phyloP scores from a whole-genome alignment of 2,329 filamentous ascomycete genomes.

The Immersiporthe knoxdaviesiana region DNA sequence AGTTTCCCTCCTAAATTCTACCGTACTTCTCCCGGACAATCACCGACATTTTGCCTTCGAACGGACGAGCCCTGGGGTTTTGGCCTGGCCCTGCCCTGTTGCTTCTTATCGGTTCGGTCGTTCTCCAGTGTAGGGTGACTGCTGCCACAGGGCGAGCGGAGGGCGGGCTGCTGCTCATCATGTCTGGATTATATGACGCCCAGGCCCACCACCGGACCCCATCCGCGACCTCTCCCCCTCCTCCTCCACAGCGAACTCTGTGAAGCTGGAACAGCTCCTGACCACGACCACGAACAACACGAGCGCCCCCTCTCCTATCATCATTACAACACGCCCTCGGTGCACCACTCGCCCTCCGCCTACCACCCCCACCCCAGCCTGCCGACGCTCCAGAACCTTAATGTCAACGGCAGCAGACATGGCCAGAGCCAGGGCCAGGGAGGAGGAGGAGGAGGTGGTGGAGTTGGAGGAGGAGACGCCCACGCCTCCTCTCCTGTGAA shows the following conservation, averaged over 20 bases:
- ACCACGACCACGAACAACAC: conserved; percentile 9
- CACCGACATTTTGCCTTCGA: conserved; percentile 28
- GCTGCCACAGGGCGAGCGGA: background rate
- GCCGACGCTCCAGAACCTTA: background rate
- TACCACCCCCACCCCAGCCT: conserved; percentile 5
- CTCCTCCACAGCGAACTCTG: conserved; percentile 1
- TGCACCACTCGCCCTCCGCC: background rate
- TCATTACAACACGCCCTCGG: background rate
- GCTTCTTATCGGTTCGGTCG: conserved; percentile 4
- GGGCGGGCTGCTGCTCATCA: conserved; percentile 9
- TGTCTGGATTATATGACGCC: conserved; percentile 25
- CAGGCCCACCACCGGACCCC: conserved; percentile 8
- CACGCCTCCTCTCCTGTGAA: conserved; percentile 15
- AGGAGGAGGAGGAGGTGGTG: background rate
- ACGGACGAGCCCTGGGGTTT: background rate
- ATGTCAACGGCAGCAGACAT: conserved; percentile 12
- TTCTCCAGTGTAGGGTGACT: conserved; percentile 12
- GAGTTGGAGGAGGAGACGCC: background rate
- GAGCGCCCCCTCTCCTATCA: background rate
- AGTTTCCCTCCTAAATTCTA: background rate
- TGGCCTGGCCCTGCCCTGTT: background rate
- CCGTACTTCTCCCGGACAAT: conserved; percentile 28
- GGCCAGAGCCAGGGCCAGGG: conserved; percentile 10
- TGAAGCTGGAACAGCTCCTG: conserved; percentile 10
- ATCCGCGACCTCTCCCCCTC: conserved; percentile 4